These are phyloP conservation scores for Cyphellophora attinorum DNA, from an alignment of 2,329 filamentous ascomycete species.

Conservation along the genomic window DNA sequence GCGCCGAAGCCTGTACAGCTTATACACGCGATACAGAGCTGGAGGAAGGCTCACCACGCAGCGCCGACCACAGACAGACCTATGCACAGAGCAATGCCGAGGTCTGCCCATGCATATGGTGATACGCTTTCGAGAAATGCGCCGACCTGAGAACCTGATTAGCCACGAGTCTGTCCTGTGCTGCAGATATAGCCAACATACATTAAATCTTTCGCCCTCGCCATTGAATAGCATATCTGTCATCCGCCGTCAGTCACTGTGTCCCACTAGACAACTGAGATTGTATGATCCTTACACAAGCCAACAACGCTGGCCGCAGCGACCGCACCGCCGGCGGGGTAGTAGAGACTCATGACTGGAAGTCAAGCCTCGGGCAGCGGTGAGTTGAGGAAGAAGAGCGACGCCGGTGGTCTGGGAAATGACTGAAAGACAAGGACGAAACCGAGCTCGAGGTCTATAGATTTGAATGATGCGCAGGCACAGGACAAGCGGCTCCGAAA, in stretches of 20 bases:
- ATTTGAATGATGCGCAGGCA: conserved; percentile 1
- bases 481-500: no score
- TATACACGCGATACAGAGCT: neutral
- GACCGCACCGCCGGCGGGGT: conserved; percentile 59
- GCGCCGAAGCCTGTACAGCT: no score
- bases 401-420: no score
- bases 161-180: neutral
- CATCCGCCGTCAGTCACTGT: conserved; percentile 8
- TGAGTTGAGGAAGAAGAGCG: no score
- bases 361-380: no score
- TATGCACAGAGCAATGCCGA: conserved; percentile 90
- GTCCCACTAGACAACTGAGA: conserved; percentile 3
- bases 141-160: conserved; percentile 55
- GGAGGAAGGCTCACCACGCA: conserved; percentile 61
- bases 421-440: no score
- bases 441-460: neutral
- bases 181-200: conserved; percentile 36
- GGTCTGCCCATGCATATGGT: conserved; percentile 83
- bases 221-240: conserved; percentile 98
- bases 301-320: conserved; percentile 64
- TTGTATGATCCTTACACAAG: conserved; percentile 54
- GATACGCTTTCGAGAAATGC: conserved; percentile 90
- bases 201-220: conserved; percentile 92
- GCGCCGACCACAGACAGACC: conserved; percentile 92
- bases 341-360: conserved; percentile 68